A percentile compares a stretch with the other conserved stretches of the same genome.
These are phyloP conservation scores for Nadsonia fulvescens DNA, from an alignment of 805 yeast genomes.

Conservation along the genomic window DNA sequence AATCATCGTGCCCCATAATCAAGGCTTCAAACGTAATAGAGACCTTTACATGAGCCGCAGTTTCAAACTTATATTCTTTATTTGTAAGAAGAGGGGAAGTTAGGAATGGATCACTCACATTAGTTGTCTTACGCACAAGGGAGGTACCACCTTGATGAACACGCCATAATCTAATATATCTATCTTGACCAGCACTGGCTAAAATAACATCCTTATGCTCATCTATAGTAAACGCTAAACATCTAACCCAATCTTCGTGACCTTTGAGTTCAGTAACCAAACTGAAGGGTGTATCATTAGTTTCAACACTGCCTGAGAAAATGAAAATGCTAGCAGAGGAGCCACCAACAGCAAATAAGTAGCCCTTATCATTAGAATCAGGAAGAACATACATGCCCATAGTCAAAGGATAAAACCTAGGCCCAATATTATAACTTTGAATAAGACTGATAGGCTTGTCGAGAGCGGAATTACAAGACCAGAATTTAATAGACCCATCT, in stretches of 20 bases:
- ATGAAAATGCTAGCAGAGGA: slow-evolving; percentile 29
- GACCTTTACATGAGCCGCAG: slow-evolving; percentile 23
- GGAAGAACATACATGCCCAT: slow-evolving; percentile 11
- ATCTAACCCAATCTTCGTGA: slow-evolving; percentile 92
- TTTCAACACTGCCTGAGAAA: slow-evolving; percentile 21
- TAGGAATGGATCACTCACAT: slow-evolving; percentile 11
- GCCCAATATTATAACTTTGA: slow-evolving; percentile 6
- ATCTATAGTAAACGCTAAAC: slow-evolving; percentile 33
- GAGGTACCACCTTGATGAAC: slow-evolving; percentile 18
- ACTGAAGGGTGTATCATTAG: slow-evolving; percentile 13
- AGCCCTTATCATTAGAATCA: slow-evolving; percentile 6
- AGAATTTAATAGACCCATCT: slow-evolving; percentile 36
- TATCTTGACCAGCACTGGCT: slow-evolving; percentile 86
- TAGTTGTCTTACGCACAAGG: slow-evolving; percentile 29
- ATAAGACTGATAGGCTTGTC: slow-evolving; percentile 6
- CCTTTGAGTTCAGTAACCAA: slow-evolving; percentile 50
- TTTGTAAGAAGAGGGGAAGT: slow-evolving; percentile 32
- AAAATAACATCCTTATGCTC: slow-evolving; percentile 37
- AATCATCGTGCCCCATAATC: slow-evolving; percentile 95
- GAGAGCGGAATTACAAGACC: slow-evolving; percentile 20
- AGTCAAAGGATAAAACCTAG: slow-evolving; percentile 16
- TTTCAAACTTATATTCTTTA: slow-evolving; percentile 46
- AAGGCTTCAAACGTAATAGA: slow-evolving; percentile 70
- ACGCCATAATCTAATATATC: slow-evolving; percentile 84
- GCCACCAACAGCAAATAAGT: slow-evolving; percentile 19